Conservation (phyloP, 108 stramenopile genomes). For the Nitzschia sp. region DNA sequence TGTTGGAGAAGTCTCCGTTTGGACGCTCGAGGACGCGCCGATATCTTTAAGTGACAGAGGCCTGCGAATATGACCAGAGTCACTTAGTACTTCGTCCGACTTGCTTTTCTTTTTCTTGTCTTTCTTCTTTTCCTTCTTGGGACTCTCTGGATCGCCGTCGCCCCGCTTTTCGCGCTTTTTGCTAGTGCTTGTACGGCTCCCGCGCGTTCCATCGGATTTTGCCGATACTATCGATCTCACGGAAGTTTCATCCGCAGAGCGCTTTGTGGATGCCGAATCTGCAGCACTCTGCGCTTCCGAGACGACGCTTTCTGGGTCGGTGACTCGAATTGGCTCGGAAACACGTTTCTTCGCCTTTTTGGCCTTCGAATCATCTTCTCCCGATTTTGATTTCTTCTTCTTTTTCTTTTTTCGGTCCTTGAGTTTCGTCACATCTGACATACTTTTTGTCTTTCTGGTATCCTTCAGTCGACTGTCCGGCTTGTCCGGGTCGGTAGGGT, state of each 20-base stretch:
- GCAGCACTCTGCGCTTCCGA: neutral
- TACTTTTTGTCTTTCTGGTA: neutral
- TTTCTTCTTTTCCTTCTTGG: neutral
- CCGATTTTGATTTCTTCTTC: slow-evolving; percentile 15
- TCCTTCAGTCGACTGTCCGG: neutral
- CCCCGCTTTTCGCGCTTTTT: neutral
- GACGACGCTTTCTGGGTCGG: neutral
- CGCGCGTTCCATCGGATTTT: neutral
- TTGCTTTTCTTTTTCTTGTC: neutral
- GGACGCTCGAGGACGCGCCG: too few species aligned
- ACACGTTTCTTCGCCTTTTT: slow-evolving; percentile 11
- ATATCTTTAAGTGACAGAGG: too few species aligned
- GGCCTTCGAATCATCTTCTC: slow-evolving; percentile 13
- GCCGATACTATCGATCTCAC: neutral
- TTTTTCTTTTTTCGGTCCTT: slow-evolving; percentile 6
- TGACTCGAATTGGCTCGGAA: slow-evolving; percentile 1
- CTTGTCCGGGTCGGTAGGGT: neutral
- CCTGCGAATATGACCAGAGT: too few species aligned
- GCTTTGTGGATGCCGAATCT: neutral
- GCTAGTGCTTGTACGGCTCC: neutral
- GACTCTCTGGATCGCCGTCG: neutral
- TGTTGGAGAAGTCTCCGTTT: neutral
- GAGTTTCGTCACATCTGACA: neutral
- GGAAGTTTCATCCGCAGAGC: neutral
- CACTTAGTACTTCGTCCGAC: too few species aligned